Evolutionary conservation across 2,329 filamentous ascomycete genomes (phyloP), one percentile per base, ranked within the genome.

Genomic region (Penicillium sp.): DNA sequence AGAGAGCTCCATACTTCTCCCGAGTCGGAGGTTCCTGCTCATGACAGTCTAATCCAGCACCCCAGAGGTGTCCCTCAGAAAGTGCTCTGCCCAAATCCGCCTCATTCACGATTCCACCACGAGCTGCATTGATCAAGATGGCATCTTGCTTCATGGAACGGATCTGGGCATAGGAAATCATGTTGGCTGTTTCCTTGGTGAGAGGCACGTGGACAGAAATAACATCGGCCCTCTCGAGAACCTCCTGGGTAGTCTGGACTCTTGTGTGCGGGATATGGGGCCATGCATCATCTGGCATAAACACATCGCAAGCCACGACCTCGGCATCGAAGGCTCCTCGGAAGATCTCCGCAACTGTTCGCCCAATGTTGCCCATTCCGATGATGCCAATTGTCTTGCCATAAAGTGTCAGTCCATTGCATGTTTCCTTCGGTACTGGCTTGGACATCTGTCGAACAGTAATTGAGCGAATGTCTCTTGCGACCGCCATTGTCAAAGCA

Each of bases 21-120:
- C 59, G 46, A 5, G 56, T 75, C 0, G 75, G 75, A 0, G 75
- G 75, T 45, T 78, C 75, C 29, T 74, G 56, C 45, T 74, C 72
- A 39, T 74, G 71, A n/a, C 70, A 74, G 36, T 78, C 75, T 3
- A 77, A 48, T 0, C 74, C 75, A 2, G 75, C 75, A 1, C 74
- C 75, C 67, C 69, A 76, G 0, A 77, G 69, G 9, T 71, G 55
- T 0, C 68, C 61, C 13, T 75, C 71, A 0, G 59, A 49, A 0
- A 78, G 48, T 0, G 69, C 74, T 0, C 61, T 55, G 21, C 63
- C 56, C 2, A 77, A 54, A 44, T 72, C 72, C 0, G 46, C 56
- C 49, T 77, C 76, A 13, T 77, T 69, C 2, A 78, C 61, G 27
- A 78, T 75, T 0, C 74, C 75, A 1, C 75, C 75, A 1, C 75